Evolutionary conservation across 768 basidiomycete genomes (phyloP).

Genomic region (Cyathus striatus): DNA sequence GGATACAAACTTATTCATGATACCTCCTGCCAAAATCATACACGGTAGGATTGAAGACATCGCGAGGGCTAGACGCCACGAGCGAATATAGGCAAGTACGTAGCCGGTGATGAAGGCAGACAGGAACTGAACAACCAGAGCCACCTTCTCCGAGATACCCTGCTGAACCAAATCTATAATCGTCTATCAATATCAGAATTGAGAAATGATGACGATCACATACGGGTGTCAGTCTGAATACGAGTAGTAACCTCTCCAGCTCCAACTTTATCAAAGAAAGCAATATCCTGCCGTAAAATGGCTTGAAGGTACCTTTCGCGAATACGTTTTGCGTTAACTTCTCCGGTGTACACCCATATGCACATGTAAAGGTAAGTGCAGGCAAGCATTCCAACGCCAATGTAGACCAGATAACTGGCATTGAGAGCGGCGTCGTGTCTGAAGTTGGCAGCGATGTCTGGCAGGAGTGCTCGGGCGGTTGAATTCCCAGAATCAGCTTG

Average conservation of each 20-base stretch:
- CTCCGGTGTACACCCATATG: slow-evolving; percentile 70
- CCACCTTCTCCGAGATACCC: slow-evolving; percentile 87
- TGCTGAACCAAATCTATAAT: slow-evolving; percentile 80
- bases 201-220: slow-evolving; percentile 14
- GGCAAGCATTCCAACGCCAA: slow-evolving; percentile 70
- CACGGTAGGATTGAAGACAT: slow-evolving; percentile 80
- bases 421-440: slow-evolving; percentile 45
- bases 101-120: slow-evolving; percentile 79
- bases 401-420: slow-evolving; percentile 60
- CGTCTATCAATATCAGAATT: not conserved
- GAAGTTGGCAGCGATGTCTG: slow-evolving; percentile 41
- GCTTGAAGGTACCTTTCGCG: slow-evolving; percentile 80
- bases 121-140: slow-evolving; percentile 59
- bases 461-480: slow-evolving; percentile 20
- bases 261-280: slow-evolving; percentile 87
- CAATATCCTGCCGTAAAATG: slow-evolving; percentile 80
- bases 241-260: slow-evolving; percentile 92
- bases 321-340: slow-evolving; percentile 77
- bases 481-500: slow-evolving; percentile 17
- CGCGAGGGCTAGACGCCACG: slow-evolving; percentile 82
- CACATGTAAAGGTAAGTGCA: slow-evolving; percentile 73
- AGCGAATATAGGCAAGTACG: slow-evolving; percentile 60
- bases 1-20: slow-evolving; percentile 68
- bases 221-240: slow-evolving; percentile 85
- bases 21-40: slow-evolving; percentile 65